phyloP scores from a whole-genome alignment of 768 basidiomycete species.

The Phaffia tasmanica region DNA sequence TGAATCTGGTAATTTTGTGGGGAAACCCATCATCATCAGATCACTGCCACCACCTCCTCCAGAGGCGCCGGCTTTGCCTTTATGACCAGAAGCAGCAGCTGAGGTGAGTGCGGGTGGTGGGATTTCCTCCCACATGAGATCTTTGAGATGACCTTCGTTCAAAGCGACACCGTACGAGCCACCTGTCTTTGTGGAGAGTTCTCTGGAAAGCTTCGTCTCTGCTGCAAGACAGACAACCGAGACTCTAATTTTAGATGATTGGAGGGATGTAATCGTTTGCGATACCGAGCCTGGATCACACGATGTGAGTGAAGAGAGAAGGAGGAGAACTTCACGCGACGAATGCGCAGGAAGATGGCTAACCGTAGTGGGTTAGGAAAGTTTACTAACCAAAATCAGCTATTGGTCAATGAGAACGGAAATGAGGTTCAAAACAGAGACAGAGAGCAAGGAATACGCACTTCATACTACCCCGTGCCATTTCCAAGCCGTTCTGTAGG shows the following conservation, averaged over 20 bases:
- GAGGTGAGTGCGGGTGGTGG: constrained; percentile 64
- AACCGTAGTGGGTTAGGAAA: constrained; percentile 20
- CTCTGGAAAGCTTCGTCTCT: constrained; percentile 95
- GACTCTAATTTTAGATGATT: constrained; percentile 74
- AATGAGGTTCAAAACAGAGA: background rate
- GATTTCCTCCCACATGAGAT: constrained; percentile 86
- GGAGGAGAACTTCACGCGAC: constrained; percentile 83
- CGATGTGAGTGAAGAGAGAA: constrained; percentile 91
- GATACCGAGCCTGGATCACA: constrained; percentile 96
- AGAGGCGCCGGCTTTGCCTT: background rate
- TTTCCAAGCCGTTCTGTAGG: constrained; percentile 93
- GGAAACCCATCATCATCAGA: constrained; percentile 99
- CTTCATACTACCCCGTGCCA: constrained; percentile 91
- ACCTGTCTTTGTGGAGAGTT: constrained; percentile 80
- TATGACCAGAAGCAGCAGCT: background rate
- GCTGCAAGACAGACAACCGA: constrained; percentile 89
- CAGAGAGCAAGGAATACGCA: constrained; percentile 35
- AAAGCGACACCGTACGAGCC: constrained; percentile 90
- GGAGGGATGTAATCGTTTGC: constrained; percentile 75
- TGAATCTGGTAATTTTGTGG: constrained; percentile 73
- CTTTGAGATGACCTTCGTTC: constrained; percentile 95
- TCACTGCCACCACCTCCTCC: constrained; percentile 40
- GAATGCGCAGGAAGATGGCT: constrained; percentile 97
- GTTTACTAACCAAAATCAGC: background rate
- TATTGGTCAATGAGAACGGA: background rate